Evolutionary conservation across 2,329 filamentous ascomycete species (phyloP), one percentile per base, ranked within the genome.

Genomic region (Alternaria atra): DNA sequence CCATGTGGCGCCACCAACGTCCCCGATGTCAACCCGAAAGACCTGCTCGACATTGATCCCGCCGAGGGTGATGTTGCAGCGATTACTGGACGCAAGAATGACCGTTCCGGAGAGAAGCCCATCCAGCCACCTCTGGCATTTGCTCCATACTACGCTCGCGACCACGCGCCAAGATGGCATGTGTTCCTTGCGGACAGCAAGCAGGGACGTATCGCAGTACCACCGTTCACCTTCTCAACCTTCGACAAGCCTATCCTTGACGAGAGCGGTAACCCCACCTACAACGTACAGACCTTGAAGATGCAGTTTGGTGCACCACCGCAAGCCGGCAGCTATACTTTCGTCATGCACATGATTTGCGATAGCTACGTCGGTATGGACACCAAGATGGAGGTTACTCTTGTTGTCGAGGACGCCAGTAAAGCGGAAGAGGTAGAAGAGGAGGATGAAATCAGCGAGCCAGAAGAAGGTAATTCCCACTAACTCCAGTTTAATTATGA

Each of bases 361-460:
- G 95, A 99, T 80, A 94, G 92, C 75, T 99, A 99, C 73, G 85
- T 99, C 46, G 95, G 95, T 46, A 93, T 97, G 68, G 96, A 99
- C 77, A 91, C 90, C 51, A 95, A 93, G 85, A 88, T 92, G 84
- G 93, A 97, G 74, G 92, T 97, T 29, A 93, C 91, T 2, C 85
- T 99, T 54, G 87, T 91, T 29, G 93, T 99, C 8, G 93, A 97
- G 73, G 94, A 98, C 72, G 90, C 92, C 34, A 91, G 88, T 79
- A 95, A 94, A 82, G 94, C 92, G 5, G 90, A 87, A 20, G 87
- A 90, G 68, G 89, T 97, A 75, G 87, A 88, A 53, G 91, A 89
- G 48, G 93, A 97, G 69, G 95, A 97, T 72, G 95, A 99, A 60
- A 99, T 99, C 68, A 97, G 92, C 76, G 95, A 99, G 79, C 95